Evolutionary conservation across 2,329 filamentous ascomycete species (phyloP), one percentile per base, ranked within the genome.

Genomic region (Huntiella abstrusa): DNA sequence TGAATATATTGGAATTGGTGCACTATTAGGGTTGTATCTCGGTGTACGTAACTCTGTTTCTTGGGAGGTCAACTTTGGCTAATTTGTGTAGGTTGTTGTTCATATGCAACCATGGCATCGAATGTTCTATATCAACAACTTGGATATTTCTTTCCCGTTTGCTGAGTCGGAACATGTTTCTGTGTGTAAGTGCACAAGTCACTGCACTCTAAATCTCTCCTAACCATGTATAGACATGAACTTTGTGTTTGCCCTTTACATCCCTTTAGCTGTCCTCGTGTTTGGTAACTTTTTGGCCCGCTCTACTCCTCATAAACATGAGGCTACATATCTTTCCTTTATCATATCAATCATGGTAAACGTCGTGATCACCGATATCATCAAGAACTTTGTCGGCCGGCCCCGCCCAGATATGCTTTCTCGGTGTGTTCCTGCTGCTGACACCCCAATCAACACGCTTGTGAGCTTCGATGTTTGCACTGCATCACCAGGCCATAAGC

Each of bases 51-150:
- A 28, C 41, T 36, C 32, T 15, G 40, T 41, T 22, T 13, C 12
- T 11, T 28, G 3, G 5, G 4, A 45, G n/a, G 8, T 12, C n/a
- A 37, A 13, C 16, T 19, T 32, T 28, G 33, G 12, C 17, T 12
- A 33, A n/a, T 8, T 37, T 15, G 5, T 19, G 11, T 28, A 49
- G 50, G 32, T 45, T 35, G 33, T 76, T 60, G 65, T 82, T 55
- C 68, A 81, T 53, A 71, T 83, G 54, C 77, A 80, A 51, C 91
- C 91, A 0, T 96, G 96, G 59, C 86, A 96, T 60, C 85, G 84
- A 63, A 82, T 95, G 75, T 96, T 98, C 64, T 82, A 76, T 52
- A 73, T 96, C 51, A 82, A 86, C 58, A 85, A 96, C 59, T 71
- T 83, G 17, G 68, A 76, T 43, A 85, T 96, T 50, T 79, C 84